Evolutionary conservation across 495 filamentous ascomycete species (phyloP).

Genomic region (Xylaria venustula): DNA sequence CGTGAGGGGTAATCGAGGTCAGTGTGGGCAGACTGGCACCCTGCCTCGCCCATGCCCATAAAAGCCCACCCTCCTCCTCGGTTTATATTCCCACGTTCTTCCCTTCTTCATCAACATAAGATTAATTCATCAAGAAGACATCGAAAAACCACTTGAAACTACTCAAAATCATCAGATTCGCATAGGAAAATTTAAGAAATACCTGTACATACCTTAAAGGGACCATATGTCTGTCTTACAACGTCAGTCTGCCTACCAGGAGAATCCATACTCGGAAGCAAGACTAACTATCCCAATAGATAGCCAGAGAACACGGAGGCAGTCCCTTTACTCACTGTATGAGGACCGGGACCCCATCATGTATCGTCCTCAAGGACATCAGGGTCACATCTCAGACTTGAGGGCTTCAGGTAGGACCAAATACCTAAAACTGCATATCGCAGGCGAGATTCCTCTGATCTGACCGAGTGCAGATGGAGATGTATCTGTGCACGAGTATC

Average conservation of each 20-base stretch:
- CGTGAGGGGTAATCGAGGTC: constrained; percentile 10
- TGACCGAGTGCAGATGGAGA: constrained; percentile 4
- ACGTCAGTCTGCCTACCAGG: not conserved
- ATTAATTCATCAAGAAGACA: not conserved
- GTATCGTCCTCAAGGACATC: not conserved
- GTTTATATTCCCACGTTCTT: not conserved
- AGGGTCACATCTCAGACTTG: not conserved
- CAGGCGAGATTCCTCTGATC: not conserved
- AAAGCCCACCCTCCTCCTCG: constrained; percentile 12
- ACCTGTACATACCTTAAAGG: constrained; percentile 4
- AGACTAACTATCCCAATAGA: not conserved
- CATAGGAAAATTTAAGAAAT: not conserved
- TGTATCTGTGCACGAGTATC: not conserved
- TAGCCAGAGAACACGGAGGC: not conserved
- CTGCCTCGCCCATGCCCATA: constrained; percentile 10
- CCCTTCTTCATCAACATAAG: constrained; percentile 1
- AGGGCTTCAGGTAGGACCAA: constrained; percentile 1
- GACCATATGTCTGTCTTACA: not conserved
- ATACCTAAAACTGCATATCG: not conserved
- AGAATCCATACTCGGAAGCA: not conserved
- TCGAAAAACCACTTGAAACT: not conserved
- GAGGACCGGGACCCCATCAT: not conserved
- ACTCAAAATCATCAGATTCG: not conserved
- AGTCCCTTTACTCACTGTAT: not conserved
- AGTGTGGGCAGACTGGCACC: constrained; percentile 5